Percentiles rank a stretch among this genome's conserved stretches.
Conservation (phyloP, 306 rosid genomes). For the Fragaria ananassa region DNA sequence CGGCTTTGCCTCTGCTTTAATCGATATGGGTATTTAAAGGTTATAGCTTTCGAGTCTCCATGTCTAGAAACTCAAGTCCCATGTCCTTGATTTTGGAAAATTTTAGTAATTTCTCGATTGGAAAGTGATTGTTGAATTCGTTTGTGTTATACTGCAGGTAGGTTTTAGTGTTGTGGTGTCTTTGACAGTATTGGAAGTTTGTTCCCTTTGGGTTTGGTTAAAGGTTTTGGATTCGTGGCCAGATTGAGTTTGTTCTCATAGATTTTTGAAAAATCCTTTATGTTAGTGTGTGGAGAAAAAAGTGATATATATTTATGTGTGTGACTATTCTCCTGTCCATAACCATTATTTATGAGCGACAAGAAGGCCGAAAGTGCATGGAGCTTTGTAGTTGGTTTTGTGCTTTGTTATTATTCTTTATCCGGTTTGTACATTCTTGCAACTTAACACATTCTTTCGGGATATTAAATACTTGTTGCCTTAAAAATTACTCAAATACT, state of each 20-base stretch:
- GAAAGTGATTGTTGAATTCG: not conserved
- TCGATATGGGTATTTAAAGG: not conserved
- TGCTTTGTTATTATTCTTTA: not conserved
- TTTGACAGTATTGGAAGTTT: not conserved
- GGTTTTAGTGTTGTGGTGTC: not conserved
- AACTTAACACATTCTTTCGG: not conserved
- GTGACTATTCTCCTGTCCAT: not conserved
- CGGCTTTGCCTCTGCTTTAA: not conserved
- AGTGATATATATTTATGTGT: too few species aligned
- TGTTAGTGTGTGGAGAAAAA: not conserved
- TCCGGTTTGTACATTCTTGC: not conserved
- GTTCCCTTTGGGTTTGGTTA: not conserved
- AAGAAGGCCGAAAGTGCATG: not conserved
- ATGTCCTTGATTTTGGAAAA: not conserved
- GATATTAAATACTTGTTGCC: not conserved
- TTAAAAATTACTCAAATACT: not conserved
- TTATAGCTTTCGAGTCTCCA: not conserved
- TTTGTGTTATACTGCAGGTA: not conserved
- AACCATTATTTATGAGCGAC: not conserved
- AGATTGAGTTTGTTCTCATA: not conserved
- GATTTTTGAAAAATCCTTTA: not conserved
- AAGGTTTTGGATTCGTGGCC: not conserved
- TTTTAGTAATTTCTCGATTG: not conserved
- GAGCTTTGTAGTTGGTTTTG: not conserved
- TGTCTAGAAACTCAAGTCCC: not conserved